Evolutionary conservation across 139 green algal genomes (phyloP), one percentile per base, ranked within the genome.

Genomic region (Tetradesmus lagerheimii): DNA sequence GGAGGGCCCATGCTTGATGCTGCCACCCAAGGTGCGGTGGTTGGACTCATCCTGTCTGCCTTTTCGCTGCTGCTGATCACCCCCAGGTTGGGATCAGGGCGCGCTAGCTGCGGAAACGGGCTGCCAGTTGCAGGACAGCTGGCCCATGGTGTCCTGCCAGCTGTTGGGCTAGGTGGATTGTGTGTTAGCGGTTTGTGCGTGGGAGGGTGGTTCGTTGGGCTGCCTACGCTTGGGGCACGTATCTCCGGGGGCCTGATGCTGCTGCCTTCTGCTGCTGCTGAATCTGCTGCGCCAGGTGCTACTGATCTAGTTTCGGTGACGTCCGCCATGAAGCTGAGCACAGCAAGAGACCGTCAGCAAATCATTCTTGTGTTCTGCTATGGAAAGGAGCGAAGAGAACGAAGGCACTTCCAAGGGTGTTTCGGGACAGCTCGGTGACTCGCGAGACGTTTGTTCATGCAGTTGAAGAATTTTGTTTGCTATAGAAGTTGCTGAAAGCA

Each of bases 101-200:
- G 80, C 12, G 88, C 88, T 15, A 91, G 88, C 67, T 91, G 88
- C 47, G 88, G 88, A 53, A 91, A 91, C 11, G 80, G 67, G 31
- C 53, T 82, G 87, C 87, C 87, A 12, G 87, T 80, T 27, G 87
- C 87, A 20, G 87, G 87, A 45, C 53, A 79, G 45, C 41, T 39
- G 29, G 74, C 45, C 85, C 85, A 89, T 12, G 85, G 66, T 0
- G 85, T 20, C 5, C 53, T 88, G 45, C 45, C 80, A 27, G 80
- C 80, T 41, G 81, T 37, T 8, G 37, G 62, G 64, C 83, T 88
- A 6, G 62, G 62, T 4, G 83, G 83, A 37, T 39, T 88, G 57
- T 79, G 57, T 14, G 57, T 88, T 8, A 88, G 0, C 3, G 57
- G 83, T 64, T 64, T 80, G 38, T 88, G 83, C 25, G 64, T 88